These are phyloP conservation scores for Marvania coccoides DNA, from an alignment of 139 green algal species.

Conservation along the genomic window DNA sequence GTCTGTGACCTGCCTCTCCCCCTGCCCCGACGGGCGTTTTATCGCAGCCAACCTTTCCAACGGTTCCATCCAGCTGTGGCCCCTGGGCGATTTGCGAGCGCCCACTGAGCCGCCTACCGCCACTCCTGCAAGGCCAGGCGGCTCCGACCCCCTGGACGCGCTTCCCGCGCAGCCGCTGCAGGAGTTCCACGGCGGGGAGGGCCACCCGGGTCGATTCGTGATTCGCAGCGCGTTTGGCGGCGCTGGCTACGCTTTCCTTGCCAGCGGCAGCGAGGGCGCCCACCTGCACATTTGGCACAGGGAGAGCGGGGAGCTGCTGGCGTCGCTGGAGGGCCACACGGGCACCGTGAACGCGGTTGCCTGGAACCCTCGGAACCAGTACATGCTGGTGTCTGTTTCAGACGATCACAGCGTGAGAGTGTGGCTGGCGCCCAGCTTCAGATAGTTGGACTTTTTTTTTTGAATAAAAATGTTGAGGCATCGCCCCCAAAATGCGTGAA, in stretches of 20 bases:
- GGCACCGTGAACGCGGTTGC: conserved; percentile 80
- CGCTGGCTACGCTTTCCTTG: conserved; percentile 60
- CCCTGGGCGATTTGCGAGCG: conserved; percentile 2
- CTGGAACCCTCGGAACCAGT: conserved; percentile 77
- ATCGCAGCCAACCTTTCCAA: conserved; percentile 44
- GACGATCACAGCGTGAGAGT: conserved; percentile 22
- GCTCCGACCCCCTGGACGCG: conserved; percentile 1
- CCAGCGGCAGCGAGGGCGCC: conserved; percentile 69
- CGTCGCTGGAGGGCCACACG: conserved; percentile 61
- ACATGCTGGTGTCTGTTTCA: conserved; percentile 18
- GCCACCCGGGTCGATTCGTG: conserved; percentile 56
- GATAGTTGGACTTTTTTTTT: too few relatives aligned
- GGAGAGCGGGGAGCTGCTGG: conserved; percentile 60
- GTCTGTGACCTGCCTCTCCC: conserved; percentile 39
- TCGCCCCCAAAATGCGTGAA: too few relatives aligned
- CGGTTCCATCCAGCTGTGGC: conserved; percentile 23
- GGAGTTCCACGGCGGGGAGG: neutral
- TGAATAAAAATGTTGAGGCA: too few relatives aligned
- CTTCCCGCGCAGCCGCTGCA: neutral
- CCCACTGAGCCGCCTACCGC: neutral
- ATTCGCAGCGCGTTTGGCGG: conserved; percentile 79
- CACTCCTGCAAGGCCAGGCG: neutral
- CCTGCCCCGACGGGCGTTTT: conserved; percentile 44
- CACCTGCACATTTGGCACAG: conserved; percentile 74
- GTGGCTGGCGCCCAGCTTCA: conserved; percentile 23